These are phyloP conservation scores for Protoeuglena noctilucae DNA, from an alignment of 139 green algal genomes.

Conservation along the genomic window DNA sequence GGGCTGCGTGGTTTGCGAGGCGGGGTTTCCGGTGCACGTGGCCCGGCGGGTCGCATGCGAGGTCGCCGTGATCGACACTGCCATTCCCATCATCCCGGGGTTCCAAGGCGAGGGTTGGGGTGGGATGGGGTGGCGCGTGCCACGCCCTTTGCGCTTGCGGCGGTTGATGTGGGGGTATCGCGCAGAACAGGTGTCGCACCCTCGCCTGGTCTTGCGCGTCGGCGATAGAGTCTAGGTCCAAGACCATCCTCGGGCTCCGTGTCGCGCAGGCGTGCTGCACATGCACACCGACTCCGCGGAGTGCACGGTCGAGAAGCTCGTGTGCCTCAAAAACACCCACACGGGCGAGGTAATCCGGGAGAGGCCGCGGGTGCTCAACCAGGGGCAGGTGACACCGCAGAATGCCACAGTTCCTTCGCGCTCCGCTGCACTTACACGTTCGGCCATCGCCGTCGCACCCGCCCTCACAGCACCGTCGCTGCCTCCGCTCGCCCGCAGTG, in stretches of 20 bases:
- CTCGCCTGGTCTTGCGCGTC: no score
- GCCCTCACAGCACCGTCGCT: background rate
- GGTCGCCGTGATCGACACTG: background rate
- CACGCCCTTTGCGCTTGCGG: no score
- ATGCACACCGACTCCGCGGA: background rate
- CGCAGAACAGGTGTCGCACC: no score
- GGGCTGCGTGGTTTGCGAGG: background rate
- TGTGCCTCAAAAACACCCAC: background rate
- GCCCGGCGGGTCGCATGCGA: background rate
- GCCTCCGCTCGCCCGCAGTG: background rate
- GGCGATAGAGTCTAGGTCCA: no score
- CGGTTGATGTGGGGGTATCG: no score
- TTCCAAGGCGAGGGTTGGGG: no score
- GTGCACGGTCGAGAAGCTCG: background rate
- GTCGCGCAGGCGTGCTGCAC: background rate
- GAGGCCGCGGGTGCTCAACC: background rate
- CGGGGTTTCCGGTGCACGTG: background rate
- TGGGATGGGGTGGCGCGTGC: no score
- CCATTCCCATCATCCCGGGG: background rate
- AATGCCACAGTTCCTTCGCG: no score
- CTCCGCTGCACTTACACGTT: no score
- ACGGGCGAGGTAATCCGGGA: background rate
- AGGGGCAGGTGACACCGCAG: no score
- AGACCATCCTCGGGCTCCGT: no score
- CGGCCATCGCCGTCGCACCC: background rate